These are phyloP conservation scores for Nemania sp. DNA, from an alignment of 2,329 filamentous ascomycete species.

Conservation along the genomic window DNA sequence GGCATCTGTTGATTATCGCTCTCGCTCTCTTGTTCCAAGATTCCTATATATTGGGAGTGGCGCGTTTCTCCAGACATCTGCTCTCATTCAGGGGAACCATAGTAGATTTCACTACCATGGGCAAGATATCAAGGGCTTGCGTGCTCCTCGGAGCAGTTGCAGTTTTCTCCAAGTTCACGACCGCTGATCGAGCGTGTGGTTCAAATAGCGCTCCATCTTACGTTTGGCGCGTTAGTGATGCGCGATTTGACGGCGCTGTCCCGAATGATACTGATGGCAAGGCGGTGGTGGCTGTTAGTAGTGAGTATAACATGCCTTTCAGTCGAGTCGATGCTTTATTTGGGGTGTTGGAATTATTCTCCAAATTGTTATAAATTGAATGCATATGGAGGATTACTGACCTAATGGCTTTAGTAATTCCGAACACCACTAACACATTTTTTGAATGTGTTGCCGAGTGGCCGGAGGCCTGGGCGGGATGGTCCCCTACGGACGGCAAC, in stretches of 20 bases:
- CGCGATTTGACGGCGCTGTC: conserved; percentile 49
- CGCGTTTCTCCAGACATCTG: background rate
- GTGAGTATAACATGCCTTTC: too few species aligned
- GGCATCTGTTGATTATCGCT: background rate
- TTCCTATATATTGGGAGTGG: conserved; percentile 18
- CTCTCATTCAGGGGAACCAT: background rate
- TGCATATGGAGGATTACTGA: background rate
- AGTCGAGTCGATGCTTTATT: too few species aligned
- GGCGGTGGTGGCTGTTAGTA: conserved; percentile 34
- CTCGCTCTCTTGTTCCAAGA: background rate
- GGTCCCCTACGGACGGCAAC: conserved; percentile 46
- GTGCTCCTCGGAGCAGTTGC: conserved; percentile 26
- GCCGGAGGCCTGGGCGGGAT: conserved; percentile 52
- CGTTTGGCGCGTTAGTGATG: conserved; percentile 48
- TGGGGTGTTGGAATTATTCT: background rate
- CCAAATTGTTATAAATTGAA: too few species aligned
- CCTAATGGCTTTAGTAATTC: conserved; percentile 39
- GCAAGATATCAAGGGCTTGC: conserved; percentile 11
- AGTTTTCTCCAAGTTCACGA: conserved; percentile 22
- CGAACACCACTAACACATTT: conserved; percentile 42
- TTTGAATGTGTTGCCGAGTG: conserved; percentile 54
- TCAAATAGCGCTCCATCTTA: conserved; percentile 40
- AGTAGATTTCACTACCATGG: conserved; percentile 20
- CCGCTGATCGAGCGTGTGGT: conserved; percentile 47
- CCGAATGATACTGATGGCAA: conserved; percentile 33